phyloP scores from a whole-genome alignment of 108 stramenopile genomes.

The Ochromonas danica region DNA sequence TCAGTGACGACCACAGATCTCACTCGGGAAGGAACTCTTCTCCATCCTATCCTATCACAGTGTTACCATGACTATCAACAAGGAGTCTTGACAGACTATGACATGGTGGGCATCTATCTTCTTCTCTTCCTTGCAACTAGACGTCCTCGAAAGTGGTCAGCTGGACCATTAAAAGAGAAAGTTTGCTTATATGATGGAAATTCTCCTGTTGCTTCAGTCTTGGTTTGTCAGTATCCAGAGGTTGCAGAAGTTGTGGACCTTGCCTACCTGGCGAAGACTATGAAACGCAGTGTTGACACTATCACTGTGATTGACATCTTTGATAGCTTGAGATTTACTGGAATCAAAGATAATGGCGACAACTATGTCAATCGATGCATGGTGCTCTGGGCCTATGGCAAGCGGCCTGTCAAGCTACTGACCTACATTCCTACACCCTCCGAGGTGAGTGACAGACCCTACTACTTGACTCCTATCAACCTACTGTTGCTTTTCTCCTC shows the following conservation, averaged over 20 bases:
- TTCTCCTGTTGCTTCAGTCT: background rate
- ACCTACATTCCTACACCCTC: constrained; percentile 9
- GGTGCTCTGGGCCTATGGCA: background rate
- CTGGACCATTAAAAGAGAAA: background rate
- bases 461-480: no score
- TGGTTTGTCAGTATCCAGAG: background rate
- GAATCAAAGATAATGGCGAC: constrained; percentile 17
- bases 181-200: no score
- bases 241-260: background rate
- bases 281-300: background rate
- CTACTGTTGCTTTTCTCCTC: no score
- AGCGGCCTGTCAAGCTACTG: constrained; percentile 9
- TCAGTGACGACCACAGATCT: no score
- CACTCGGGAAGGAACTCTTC: no score
- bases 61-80: no score
- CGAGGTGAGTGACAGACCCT: no score
- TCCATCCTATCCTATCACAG: no score
- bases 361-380: constrained; percentile 9
- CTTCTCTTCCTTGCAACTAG: background rate
- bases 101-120: background rate
- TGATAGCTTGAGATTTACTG: background rate
- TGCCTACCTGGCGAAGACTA: background rate
- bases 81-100: no score
- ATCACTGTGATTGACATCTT: background rate
- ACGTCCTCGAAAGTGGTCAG: background rate